Conservation (phyloP, 345 rosid genomes). For the Sonneratia caseolaris region DNA sequence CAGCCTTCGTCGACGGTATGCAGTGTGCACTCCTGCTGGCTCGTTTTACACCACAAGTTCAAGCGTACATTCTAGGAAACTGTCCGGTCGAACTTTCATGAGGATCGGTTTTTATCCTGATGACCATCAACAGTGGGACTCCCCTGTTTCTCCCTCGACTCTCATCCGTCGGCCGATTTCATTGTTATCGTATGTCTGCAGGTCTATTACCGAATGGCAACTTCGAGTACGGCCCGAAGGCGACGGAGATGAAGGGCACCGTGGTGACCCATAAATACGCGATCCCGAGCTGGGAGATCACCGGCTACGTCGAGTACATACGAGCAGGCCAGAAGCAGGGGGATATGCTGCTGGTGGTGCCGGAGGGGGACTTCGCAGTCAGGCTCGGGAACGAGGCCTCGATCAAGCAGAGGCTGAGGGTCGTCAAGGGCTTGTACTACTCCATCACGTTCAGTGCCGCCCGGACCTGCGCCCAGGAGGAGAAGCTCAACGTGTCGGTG, state of each 20-base stretch:
- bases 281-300: slow-evolving; percentile 65
- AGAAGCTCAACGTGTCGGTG: slow-evolving; percentile 58
- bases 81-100: too few species aligned
- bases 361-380: slow-evolving; percentile 63
- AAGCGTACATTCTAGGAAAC: too few species aligned
- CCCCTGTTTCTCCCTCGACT: too few species aligned
- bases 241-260: slow-evolving; percentile 55
- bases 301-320: slow-evolving; percentile 79
- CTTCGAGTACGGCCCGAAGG: slow-evolving; percentile 56
- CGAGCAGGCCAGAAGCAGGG: slow-evolving; percentile 86
- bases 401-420: slow-evolving; percentile 49
- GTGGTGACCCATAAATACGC: slow-evolving; percentile 34
- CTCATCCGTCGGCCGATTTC: too few species aligned
- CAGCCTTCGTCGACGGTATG: slow-evolving; percentile 38
- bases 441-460: slow-evolving; percentile 77
- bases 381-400: slow-evolving; percentile 89
- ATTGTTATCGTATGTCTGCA: slow-evolving; percentile 2
- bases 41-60: not conserved
- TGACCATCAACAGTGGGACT: too few species aligned
- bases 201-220: slow-evolving; percentile 69
- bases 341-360: slow-evolving; percentile 86
- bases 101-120: too few species aligned
- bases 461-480: slow-evolving; percentile 79
- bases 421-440: slow-evolving; percentile 39
- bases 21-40: not conserved